A percentile compares a stretch with the other conserved stretches of the same genome.
phyloP scores from a whole-genome alignment of 2,329 filamentous ascomycete species.

The Diaporthe eres region DNA sequence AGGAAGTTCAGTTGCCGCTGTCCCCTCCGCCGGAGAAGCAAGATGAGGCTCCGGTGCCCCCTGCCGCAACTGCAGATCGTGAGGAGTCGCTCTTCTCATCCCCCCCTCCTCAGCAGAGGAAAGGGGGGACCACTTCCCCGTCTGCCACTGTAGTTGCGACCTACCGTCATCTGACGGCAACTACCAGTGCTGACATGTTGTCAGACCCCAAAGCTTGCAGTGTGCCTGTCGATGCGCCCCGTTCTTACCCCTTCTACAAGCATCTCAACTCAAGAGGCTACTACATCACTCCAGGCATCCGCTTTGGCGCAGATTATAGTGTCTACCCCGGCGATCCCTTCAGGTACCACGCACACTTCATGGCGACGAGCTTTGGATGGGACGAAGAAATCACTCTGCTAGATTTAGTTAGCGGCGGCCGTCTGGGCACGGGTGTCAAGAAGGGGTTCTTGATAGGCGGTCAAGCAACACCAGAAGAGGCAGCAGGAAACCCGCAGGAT shows the following conservation, averaged over 20 bases:
- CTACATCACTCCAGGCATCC: slow-evolving; percentile 90
- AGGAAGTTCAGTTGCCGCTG: neutral
- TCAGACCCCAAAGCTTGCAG: slow-evolving; percentile 39
- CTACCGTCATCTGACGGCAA: slow-evolving; percentile 59
- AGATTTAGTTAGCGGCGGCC: slow-evolving; percentile 87
- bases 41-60: neutral
- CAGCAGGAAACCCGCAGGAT: slow-evolving; percentile 40
- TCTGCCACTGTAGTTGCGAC: slow-evolving; percentile 39
- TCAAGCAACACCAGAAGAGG: slow-evolving; percentile 57
- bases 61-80: neutral
- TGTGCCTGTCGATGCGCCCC: slow-evolving; percentile 51
- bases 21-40: slow-evolving; percentile 13
- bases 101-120: neutral
- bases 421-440: slow-evolving; percentile 94
- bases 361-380: slow-evolving; percentile 88
- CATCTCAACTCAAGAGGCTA: slow-evolving; percentile 85
- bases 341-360: slow-evolving; percentile 95
- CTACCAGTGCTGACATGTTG: slow-evolving; percentile 54
- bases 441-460: slow-evolving; percentile 93
- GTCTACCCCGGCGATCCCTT: slow-evolving; percentile 96
- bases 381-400: slow-evolving; percentile 87
- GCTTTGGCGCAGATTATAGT: slow-evolving; percentile 94
- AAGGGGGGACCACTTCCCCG: neutral
- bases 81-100: slow-evolving; percentile 32
- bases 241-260: slow-evolving; percentile 82